phyloP scores from a whole-genome alignment of 306 rosid genomes.

The Vigna nakashimae region DNA sequence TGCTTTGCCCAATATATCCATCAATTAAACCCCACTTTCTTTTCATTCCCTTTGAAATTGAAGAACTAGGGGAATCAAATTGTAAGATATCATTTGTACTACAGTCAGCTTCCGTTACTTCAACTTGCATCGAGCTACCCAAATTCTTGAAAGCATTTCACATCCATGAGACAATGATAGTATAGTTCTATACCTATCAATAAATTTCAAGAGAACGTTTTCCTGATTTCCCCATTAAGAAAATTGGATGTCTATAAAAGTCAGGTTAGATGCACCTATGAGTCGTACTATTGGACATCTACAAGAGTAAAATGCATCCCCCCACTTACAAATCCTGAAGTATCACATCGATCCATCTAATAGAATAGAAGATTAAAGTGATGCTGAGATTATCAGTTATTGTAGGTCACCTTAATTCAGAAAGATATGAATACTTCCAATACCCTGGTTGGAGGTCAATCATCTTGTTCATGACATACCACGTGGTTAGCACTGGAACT shows the following conservation, averaged over 20 bases:
- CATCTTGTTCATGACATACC: slow-evolving; percentile 65
- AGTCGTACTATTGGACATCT: not conserved
- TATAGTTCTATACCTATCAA: slow-evolving; percentile 30
- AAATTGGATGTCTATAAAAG: slow-evolving; percentile 56
- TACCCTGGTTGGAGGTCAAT: slow-evolving; percentile 43
- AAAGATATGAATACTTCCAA: slow-evolving; percentile 47
- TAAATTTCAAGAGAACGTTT: slow-evolving; percentile 55
- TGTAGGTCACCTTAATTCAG: slow-evolving; percentile 46
- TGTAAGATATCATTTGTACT: slow-evolving; percentile 67
- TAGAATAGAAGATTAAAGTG: slow-evolving; percentile 45
- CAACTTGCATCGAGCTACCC: slow-evolving; percentile 63
- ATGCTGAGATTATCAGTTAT: slow-evolving; percentile 48
- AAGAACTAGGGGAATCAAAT: slow-evolving; percentile 69
- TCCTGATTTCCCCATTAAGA: slow-evolving; percentile 59
- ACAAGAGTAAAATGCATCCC: slow-evolving; percentile 56
- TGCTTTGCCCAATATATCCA: slow-evolving; percentile 56
- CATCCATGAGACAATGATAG: slow-evolving; percentile 59
- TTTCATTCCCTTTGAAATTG: slow-evolving; percentile 68
- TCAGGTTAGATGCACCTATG: slow-evolving; percentile 60
- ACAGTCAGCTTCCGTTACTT: slow-evolving; percentile 52
- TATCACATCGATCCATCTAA: slow-evolving; percentile 89
- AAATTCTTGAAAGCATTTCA: slow-evolving; percentile 65
- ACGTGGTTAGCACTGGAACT: slow-evolving; percentile 42
- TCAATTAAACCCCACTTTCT: slow-evolving; percentile 78
- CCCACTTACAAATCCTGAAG: slow-evolving; percentile 98